Evolutionary conservation across 2,329 filamentous ascomycete genomes (phyloP).

Genomic region (Monilinia fructigena): DNA sequence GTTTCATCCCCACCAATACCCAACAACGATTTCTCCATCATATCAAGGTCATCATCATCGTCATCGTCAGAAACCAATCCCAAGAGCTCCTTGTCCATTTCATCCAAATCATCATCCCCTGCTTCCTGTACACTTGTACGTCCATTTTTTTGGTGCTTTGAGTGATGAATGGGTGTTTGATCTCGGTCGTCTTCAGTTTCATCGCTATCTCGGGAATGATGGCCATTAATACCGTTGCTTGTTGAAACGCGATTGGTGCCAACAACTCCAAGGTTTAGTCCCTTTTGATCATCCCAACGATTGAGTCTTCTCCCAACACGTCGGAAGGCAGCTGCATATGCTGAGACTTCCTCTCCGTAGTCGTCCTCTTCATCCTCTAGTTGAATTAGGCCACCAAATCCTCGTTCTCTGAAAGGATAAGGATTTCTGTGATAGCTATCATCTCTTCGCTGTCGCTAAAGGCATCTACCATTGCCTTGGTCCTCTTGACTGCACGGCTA

Average conservation of each 20-base stretch:
- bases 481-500: constrained; percentile 63
- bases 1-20: constrained; percentile 39
- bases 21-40: constrained; percentile 46
- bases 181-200: constrained; percentile 42
- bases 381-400: constrained; percentile 63
- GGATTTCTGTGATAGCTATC: constrained; percentile 47
- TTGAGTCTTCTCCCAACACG: constrained; percentile 63
- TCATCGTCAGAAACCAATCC: constrained; percentile 48
- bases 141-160: constrained; percentile 43
- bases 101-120: constrained; percentile 51
- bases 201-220: constrained; percentile 33
- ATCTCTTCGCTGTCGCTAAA: constrained; percentile 63
- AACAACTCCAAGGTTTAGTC: constrained; percentile 36
- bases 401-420: constrained; percentile 52
- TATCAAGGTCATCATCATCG: constrained; percentile 47
- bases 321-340: constrained; percentile 64
- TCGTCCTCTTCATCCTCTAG: constrained; percentile 65
- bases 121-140: constrained; percentile 25
- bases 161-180: constrained; percentile 40
- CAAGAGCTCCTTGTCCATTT: constrained; percentile 53
- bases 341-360: constrained; percentile 70
- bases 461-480: constrained; percentile 54
- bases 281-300: constrained; percentile 60
- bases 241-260: constrained; percentile 36
- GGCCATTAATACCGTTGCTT: constrained; percentile 30